phyloP scores from a whole-genome alignment of 208 protist genomes.

The Crithidia mellificae region DNA sequence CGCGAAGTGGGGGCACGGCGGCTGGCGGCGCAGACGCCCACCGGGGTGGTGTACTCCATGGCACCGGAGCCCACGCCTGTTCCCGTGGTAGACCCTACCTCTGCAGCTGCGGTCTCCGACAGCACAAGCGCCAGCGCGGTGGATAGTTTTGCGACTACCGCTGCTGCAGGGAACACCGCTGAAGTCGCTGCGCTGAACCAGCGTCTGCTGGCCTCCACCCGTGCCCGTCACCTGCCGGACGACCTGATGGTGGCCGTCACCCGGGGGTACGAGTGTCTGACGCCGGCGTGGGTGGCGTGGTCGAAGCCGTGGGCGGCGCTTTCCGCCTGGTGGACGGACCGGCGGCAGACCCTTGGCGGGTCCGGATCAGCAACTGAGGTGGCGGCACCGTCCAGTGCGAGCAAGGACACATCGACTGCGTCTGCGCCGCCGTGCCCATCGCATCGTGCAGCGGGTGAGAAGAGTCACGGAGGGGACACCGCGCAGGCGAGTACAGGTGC shows the following conservation, averaged over 20 bases:
- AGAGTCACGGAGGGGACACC: neutral
- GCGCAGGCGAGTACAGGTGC: neutral
- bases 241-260: slow-evolving; percentile 46
- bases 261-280: slow-evolving; percentile 60
- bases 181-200: slow-evolving; percentile 8
- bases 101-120: neutral
- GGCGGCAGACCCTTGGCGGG: neutral
- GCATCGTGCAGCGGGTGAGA: too few species aligned
- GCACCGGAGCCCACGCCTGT: slow-evolving; percentile 15
- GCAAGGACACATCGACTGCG: neutral
- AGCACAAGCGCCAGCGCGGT: neutral
- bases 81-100: too few species aligned
- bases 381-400: neutral
- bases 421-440: too few species aligned
- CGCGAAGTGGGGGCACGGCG: slow-evolving; percentile 55
- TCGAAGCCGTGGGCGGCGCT: slow-evolving; percentile 73
- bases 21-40: slow-evolving; percentile 14
- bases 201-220: slow-evolving; percentile 3
- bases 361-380: too few species aligned
- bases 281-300: slow-evolving; percentile 80
- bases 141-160: neutral
- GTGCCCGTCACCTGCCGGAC: slow-evolving; percentile 30
- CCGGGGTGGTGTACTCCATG: slow-evolving; percentile 15
- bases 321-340: slow-evolving; percentile 37
- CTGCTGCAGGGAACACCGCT: neutral